Evolutionary conservation across 306 rosid species (phyloP).

Genomic region (Urtica urens): DNA sequence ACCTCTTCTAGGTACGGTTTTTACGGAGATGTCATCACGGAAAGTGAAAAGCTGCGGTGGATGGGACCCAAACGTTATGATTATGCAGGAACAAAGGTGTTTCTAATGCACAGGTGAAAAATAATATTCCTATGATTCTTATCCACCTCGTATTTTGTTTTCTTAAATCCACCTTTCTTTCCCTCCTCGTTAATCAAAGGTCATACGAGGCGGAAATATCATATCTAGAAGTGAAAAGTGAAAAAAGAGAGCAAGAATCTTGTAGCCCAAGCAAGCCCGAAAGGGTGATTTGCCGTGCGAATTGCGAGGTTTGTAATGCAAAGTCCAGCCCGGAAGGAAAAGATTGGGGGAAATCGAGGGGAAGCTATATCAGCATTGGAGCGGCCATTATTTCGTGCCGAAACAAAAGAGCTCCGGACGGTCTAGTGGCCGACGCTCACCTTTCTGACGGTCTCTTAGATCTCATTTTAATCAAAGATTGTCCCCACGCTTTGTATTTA

Average conservation of each 20-base stretch:
- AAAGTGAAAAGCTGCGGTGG: slow-evolving; percentile 95
- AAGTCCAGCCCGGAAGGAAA: slow-evolving; percentile 32
- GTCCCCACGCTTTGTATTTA: slow-evolving; percentile 70
- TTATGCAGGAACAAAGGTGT: slow-evolving; percentile 85
- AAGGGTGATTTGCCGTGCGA: slow-evolving; percentile 49
- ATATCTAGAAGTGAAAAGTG: slow-evolving; percentile 59
- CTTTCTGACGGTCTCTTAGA: slow-evolving; percentile 90
- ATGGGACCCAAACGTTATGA: slow-evolving; percentile 96
- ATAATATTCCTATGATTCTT: not conserved
- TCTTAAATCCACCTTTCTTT: not conserved
- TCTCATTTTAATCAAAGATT: slow-evolving; percentile 71
- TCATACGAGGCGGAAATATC: slow-evolving; percentile 85
- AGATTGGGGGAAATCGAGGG: slow-evolving; percentile 67
- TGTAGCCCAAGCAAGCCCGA: slow-evolving; percentile 29
- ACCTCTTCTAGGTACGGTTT: slow-evolving; percentile 80
- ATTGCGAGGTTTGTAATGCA: slow-evolving; percentile 57
- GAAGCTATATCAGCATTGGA: slow-evolving; percentile 75
- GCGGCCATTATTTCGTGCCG: slow-evolving; percentile 84
- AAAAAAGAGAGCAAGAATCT: slow-evolving; percentile 27
- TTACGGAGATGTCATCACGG: slow-evolving; percentile 91
- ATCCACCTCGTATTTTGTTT: not conserved
- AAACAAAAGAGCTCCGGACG: slow-evolving; percentile 90
- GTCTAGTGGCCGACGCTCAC: slow-evolving; percentile 94
- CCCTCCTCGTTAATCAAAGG: slow-evolving; percentile 29
- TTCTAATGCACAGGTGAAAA: slow-evolving; percentile 76